These are phyloP conservation scores for Pichia nakasei DNA, from an alignment of 805 yeast species.

Conservation along the genomic window DNA sequence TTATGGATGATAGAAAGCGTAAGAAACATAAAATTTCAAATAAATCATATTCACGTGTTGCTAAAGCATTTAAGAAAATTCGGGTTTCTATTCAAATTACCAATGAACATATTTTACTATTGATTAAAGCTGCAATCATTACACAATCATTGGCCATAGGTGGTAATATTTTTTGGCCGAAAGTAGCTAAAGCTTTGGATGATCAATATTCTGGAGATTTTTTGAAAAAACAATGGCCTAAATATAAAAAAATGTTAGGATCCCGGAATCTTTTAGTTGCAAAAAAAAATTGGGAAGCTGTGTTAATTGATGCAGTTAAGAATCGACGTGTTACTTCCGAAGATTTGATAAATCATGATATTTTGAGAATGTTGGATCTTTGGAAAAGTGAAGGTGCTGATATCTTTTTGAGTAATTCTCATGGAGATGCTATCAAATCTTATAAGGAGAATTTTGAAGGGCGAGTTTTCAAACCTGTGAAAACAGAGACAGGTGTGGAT, in stretches of 20 bases:
- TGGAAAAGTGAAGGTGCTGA: constrained; percentile 49
- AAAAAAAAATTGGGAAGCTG: constrained; percentile 53
- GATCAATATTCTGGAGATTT: constrained; percentile 32
- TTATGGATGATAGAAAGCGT: constrained; percentile 24
- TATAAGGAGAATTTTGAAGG: constrained; percentile 40
- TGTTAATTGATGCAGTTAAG: constrained; percentile 50
- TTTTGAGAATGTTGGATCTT: constrained; percentile 43
- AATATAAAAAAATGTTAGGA: constrained; percentile 52
- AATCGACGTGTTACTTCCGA: constrained; percentile 41
- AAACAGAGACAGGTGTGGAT: constrained; percentile 26
- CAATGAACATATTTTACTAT: constrained; percentile 38
- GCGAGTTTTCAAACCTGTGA: constrained; percentile 33
- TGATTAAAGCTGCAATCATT: constrained; percentile 60
- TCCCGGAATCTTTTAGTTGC: constrained; percentile 45
- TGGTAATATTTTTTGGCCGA: constrained; percentile 56
- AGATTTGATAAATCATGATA: constrained; percentile 43
- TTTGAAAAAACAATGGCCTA: constrained; percentile 61
- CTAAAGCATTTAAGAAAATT: constrained; percentile 14
- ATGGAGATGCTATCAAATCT: constrained; percentile 25
- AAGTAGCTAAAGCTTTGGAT: constrained; percentile 43
- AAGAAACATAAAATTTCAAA: constrained; percentile 17
- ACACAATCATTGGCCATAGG: constrained; percentile 48
- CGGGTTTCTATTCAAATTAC: constrained; percentile 20
- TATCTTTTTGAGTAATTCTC: constrained; percentile 23
- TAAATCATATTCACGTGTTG: constrained; percentile 11